Evolutionary conservation across 2,329 filamentous ascomycete species (phyloP).

Genomic region (Ascochyta koolunga): DNA sequence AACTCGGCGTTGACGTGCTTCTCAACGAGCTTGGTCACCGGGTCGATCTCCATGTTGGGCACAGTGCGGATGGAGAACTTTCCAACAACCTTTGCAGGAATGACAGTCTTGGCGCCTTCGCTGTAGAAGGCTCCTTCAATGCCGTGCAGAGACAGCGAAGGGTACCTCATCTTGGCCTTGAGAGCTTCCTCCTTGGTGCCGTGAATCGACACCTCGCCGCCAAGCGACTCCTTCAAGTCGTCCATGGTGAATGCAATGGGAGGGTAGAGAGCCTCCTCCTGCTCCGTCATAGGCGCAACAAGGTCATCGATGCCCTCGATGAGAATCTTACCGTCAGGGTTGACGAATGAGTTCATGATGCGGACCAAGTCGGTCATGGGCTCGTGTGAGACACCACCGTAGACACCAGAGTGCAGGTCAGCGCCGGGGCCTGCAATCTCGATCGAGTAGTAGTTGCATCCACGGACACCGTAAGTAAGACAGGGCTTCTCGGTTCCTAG

Average conservation of each 20-base stretch:
- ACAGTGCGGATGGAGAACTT: conserved; percentile 99
- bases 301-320: conserved; percentile 95
- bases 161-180: conserved; percentile 95
- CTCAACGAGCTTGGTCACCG: conserved; percentile 84
- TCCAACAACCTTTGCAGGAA: conserved; percentile 94
- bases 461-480: conserved; percentile 93
- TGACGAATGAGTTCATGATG: conserved; percentile 82
- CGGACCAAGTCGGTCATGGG: conserved; percentile 96
- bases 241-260: conserved; percentile 95
- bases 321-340: conserved; percentile 87
- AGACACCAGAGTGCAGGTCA: conserved; percentile 95
- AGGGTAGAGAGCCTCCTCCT: conserved; percentile 87
- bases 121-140: conserved; percentile 94
- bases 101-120: conserved; percentile 96
- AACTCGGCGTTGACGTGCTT: conserved; percentile 85
- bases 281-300: conserved; percentile 83
- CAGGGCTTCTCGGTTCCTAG: conserved; percentile 98
- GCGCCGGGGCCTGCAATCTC: conserved; percentile 89
- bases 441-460: conserved; percentile 96
- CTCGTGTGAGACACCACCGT: conserved; percentile 94
- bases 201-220: conserved; percentile 85
- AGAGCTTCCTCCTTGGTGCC: conserved; percentile 88
- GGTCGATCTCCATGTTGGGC: conserved; percentile 92
- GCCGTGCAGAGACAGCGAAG: conserved; percentile 91
- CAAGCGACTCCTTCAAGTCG: conserved; percentile 88